Conservation (phyloP, 345 rosid genomes). For the Streptanthus diversifolius region DNA sequence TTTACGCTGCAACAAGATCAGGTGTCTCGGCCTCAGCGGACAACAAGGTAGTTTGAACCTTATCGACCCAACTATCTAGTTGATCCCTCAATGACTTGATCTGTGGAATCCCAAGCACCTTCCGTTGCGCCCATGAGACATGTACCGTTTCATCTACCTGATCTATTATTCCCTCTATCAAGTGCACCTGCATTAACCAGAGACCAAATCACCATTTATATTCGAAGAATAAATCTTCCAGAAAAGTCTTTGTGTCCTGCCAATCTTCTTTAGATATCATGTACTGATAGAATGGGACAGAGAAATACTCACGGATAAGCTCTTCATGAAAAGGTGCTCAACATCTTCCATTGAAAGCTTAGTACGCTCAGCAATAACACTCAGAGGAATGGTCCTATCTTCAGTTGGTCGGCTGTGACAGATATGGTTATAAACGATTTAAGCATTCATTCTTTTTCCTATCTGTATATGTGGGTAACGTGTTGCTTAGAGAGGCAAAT, state of each 20-base stretch:
- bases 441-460: neutral
- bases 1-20: slow-evolving; percentile 73
- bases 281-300: neutral
- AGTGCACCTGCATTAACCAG: slow-evolving; percentile 61
- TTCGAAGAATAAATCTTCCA: neutral
- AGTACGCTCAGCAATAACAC: slow-evolving; percentile 79
- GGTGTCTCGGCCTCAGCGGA: slow-evolving; percentile 96
- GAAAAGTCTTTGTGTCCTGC: neutral
- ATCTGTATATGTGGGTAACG: neutral
- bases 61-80: too few species aligned
- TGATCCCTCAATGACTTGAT: too few species aligned
- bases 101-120: too few species aligned
- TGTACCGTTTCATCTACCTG: slow-evolving; percentile 87
- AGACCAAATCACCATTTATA: too few species aligned
- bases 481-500: neutral
- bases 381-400: slow-evolving; percentile 87
- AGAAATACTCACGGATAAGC: slow-evolving; percentile 70
- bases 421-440: neutral
- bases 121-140: slow-evolving; percentile 95
- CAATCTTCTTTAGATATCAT: neutral
- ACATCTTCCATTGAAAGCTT: slow-evolving; percentile 78
- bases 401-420: slow-evolving; percentile 84
- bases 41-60: too few species aligned
- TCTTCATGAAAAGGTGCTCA: slow-evolving; percentile 96
- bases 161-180: slow-evolving; percentile 87